Evolutionary conservation across 495 filamentous ascomycete genomes (phyloP), one percentile per base, ranked within the genome.

Genomic region (Hypoxylon trugodes): DNA sequence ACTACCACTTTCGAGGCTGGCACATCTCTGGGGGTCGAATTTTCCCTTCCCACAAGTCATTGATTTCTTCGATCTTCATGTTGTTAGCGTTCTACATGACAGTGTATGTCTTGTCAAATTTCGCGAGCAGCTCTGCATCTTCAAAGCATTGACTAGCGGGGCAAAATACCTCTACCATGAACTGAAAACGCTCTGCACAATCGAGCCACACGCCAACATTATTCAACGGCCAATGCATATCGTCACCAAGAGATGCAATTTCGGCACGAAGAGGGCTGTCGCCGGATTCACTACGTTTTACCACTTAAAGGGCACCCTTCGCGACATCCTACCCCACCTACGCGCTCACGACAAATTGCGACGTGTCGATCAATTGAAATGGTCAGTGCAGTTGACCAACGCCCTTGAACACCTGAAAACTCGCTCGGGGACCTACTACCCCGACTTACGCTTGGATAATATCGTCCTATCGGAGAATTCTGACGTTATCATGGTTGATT

Each of bases 401-500:
- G 80, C 78, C 15, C 70, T 81, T 12, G 36, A 69, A 10, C 76
- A 81, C 54, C 41, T 81, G 16, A 63, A 68, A 26, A 69, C 67
- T 25, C 66, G 70, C 15, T 72, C 72, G 12, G 59, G 38, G 22
- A 76, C 76, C 40, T 82, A 77, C 58, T 82, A 82, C 36, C 80
- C 80, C 7, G 80, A 82, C 55, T 69, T 82, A 10, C 75, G 79
- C 5, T 74, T 81, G 0, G 80, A 82, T 49, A 82, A 82, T 60
- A 68, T 82, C 15, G 73, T 82, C 6, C 56, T 80, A 3, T 77
- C 79, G 1, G 69, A 74, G 3, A 38, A 52, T 0, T 71, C 61
- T 0, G 76, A 79, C 28, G 47, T 78, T 4, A 57, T 84, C 55
- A 77, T 84, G 76, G 73, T 82, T 8, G 81, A 84, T 53, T 82